A percentile compares a stretch with the other conserved stretches of the same genome.
phyloP scores from a whole-genome alignment of 768 basidiomycete species.

The Phaffia tasmanica region DNA sequence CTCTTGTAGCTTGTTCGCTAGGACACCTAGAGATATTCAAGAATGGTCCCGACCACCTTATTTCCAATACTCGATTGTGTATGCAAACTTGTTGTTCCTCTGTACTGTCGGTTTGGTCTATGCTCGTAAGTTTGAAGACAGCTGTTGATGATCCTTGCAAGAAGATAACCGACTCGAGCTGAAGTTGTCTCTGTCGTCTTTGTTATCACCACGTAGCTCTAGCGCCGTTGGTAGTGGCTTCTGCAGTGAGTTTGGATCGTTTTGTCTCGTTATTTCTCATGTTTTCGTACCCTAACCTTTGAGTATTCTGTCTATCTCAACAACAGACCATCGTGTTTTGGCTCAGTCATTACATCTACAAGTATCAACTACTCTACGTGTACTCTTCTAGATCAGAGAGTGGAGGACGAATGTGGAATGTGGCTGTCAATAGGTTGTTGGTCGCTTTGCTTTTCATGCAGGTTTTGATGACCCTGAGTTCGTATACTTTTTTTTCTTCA shows the following conservation, averaged over 20 bases:
- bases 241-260: slow-evolving; percentile 67
- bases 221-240: slow-evolving; percentile 76
- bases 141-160: not conserved
- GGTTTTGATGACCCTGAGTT: slow-evolving; percentile 53
- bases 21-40: slow-evolving; percentile 38
- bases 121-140: slow-evolving; percentile 11
- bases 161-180: not conserved
- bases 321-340: not conserved
- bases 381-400: slow-evolving; percentile 79
- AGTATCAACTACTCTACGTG: slow-evolving; percentile 95
- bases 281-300: not conserved
- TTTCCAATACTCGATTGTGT: slow-evolving; percentile 79
- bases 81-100: slow-evolving; percentile 59
- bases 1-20: slow-evolving; percentile 33
- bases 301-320: slow-evolving; percentile 30
- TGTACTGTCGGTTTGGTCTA: slow-evolving; percentile 73
- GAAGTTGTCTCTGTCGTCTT: not conserved
- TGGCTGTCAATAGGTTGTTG: slow-evolving; percentile 75
- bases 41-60: slow-evolving; percentile 52
- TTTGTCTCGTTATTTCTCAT: not conserved
- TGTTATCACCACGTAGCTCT: slow-evolving; percentile 64
- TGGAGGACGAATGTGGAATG: slow-evolving; percentile 50
- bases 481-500: slow-evolving; percentile 33
- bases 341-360: slow-evolving; percentile 57
- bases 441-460: slow-evolving; percentile 77